Evolutionary conservation across 768 basidiomycete genomes (phyloP), one percentile per base, ranked within the genome.

Genomic region (Lentinula detonsa): DNA sequence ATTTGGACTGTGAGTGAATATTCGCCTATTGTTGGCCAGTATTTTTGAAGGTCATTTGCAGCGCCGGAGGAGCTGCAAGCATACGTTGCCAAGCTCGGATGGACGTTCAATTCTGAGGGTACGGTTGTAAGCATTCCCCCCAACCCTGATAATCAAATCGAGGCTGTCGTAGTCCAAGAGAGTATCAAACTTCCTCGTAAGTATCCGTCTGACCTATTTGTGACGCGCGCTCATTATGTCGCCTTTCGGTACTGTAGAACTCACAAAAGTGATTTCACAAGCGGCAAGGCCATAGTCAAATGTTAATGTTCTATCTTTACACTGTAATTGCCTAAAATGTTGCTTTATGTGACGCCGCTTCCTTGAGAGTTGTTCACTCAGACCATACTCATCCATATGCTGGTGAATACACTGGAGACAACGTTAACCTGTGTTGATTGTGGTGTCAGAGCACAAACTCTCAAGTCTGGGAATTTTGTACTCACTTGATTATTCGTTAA

Each of bases 71-170:
- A 82, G 16, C 75, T 94, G 49, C 78, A 79, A 34, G 76, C 74
- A 10, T 91, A 85, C 70, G 77, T 90, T 37, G 70, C 78, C 63
- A 81, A 81, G 64, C 79, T 90, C 52, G 88, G 85, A 21, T 94
- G 92, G 92, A 72, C 76, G 18, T 63, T 83, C 43, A 83, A 91
- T 60, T 65, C 74, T 15, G 72, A 79, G 15, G 78, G 77, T 0
- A 81, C 80, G 6, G 81, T 86, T n/a, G 78, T 93, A 56, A 75
- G 72, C 15, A 77, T 94, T 59, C 92, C 93, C 23, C 81, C 86
- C 48, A 94, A 93, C 72, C 87, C 88, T 13, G 92, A 94, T 73
- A 94, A 94, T 72, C 90, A 91, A 68, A 90, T 93, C 66, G 86
- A 90, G 67, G 89, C 92, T 0, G 88, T 90, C 0, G 81, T 94